Conservation (phyloP, 257 asterid genomes). For the Jaltomata sinuosa region DNA sequence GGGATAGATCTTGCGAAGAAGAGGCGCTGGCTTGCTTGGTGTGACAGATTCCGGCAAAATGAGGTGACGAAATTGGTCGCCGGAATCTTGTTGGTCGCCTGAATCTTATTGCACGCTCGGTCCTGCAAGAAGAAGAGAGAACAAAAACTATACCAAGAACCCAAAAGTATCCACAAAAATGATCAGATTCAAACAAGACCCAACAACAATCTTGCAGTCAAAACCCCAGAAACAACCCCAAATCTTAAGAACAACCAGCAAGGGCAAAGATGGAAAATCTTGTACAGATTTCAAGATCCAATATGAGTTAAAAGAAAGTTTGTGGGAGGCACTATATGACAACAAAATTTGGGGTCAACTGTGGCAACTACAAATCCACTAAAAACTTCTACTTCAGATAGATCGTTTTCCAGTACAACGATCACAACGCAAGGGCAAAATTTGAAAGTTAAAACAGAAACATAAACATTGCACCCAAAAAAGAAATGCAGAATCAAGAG, state of each 20-base stretch:
- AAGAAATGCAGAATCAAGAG: not conserved
- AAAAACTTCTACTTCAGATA: not conserved
- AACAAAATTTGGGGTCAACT: not conserved
- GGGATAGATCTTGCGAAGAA: no score
- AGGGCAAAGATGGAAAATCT: slow-evolving; percentile 14
- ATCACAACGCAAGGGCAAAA: not conserved
- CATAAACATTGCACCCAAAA: no score
- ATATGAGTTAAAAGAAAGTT: not conserved
- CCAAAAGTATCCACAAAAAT: not conserved
- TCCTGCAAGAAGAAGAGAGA: no score
- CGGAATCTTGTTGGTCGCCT: no score
- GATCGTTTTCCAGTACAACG: not conserved
- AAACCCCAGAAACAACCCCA: slow-evolving; percentile 3
- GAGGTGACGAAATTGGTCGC: no score
- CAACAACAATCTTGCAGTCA: slow-evolving; percentile 20
- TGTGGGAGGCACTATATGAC: slow-evolving; percentile 12
- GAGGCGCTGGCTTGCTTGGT: no score
- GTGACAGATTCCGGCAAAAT: no score
- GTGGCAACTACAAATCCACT: not conserved
- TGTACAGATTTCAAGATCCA: slow-evolving; percentile 13
- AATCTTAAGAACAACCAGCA: not conserved
- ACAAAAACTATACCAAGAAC: slow-evolving; percentile 12
- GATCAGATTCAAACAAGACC: slow-evolving; percentile 15
- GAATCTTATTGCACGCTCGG: no score
- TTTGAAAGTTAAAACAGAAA: not conserved